These are phyloP conservation scores for Gyrodon lividus DNA, from an alignment of 768 basidiomycete species.

Conservation along the genomic window DNA sequence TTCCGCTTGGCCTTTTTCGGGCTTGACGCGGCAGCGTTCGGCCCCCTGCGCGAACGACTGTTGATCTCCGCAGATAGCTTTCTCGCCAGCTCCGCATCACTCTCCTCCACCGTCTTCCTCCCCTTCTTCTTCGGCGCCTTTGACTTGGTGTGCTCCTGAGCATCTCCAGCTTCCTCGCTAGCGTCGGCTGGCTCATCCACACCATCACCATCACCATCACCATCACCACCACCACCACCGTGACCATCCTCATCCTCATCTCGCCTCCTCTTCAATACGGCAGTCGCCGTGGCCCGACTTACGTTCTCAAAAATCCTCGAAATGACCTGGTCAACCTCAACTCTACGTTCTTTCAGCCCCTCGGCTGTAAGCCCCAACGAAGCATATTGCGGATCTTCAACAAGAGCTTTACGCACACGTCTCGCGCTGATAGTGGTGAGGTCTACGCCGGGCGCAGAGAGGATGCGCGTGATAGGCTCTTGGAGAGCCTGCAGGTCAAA, in stretches of 20 bases:
- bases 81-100: conserved; percentile 70
- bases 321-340: conserved; percentile 70
- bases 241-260: conserved; percentile 30
- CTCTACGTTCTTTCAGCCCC: conserved; percentile 63
- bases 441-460: conserved; percentile 75
- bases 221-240: too few species aligned
- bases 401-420: conserved; percentile 76
- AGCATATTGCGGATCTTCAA: conserved; percentile 35
- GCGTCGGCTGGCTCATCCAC: conserved; percentile 17
- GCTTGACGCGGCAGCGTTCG: conserved; percentile 38
- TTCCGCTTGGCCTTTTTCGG: conserved; percentile 43
- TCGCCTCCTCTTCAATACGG: conserved; percentile 27
- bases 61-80: conserved; percentile 72
- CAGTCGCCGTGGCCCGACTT: conserved; percentile 34
- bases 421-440: conserved; percentile 82
- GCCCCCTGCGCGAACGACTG: conserved; percentile 52
- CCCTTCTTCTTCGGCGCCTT: conserved; percentile 40
- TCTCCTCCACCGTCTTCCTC: conserved; percentile 51
- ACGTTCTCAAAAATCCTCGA: conserved; percentile 61
- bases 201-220: too few species aligned
- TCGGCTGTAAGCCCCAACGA: conserved; percentile 54
- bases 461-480: conserved; percentile 63
- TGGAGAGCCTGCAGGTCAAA: conserved; percentile 56
- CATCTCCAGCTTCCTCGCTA: conserved; percentile 11
- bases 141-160: conserved; percentile 21